Evolutionary conservation across 176 grass and related monocot genomes (phyloP), one percentile per base, ranked within the genome.

Genomic region (Pontederia paniculata): DNA sequence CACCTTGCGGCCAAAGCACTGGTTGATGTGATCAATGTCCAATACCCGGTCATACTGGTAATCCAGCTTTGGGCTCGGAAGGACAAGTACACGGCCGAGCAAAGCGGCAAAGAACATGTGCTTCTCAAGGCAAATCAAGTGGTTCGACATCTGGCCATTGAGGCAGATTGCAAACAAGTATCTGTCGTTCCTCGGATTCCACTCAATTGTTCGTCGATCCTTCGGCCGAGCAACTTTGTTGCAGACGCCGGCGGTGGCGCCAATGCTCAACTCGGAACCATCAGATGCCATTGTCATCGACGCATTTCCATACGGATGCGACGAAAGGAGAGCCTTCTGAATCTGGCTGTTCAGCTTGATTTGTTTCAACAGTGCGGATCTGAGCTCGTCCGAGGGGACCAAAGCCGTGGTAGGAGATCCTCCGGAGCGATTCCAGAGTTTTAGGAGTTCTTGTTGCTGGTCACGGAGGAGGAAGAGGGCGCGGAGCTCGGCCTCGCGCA

Each of bases 111-210:
- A 84, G 74, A 98, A 91, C 86, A 98, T 98, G 74, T 98, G 86
- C 67, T 98, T 98, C 80, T 98, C 93, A 65, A 98, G 72, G 70
- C 93, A 98, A 54, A 98, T 91, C 74, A 98, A 52, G 58, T 98
- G 93, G 77, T 98, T 98, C 19, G 93, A 98, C 86, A 98, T 98
- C 62, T 98, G 93, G 31, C 93, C 93, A 0, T 86, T 88, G 13
- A 82, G 9, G 28, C 93, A 98, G 70, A 98, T 78, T 11, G 77
- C 93, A 12, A 98, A 80, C 12, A 98, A 77, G 72, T 82, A 91
- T 2, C 65, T 57, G 52, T 91, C 75, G 12, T 88, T 98, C 75
- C 77, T 98, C 48, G 93, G 93, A 47, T 72, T 84, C 93, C 93
- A 98, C 48, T 98, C 86, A 2, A 98, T 84, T 17, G 93, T 91